A percentile compares a stretch with the other conserved stretches of the same genome.
Evolutionary conservation across 768 basidiomycete genomes (phyloP).

Genomic region (Lanmaoa rubissima): DNA sequence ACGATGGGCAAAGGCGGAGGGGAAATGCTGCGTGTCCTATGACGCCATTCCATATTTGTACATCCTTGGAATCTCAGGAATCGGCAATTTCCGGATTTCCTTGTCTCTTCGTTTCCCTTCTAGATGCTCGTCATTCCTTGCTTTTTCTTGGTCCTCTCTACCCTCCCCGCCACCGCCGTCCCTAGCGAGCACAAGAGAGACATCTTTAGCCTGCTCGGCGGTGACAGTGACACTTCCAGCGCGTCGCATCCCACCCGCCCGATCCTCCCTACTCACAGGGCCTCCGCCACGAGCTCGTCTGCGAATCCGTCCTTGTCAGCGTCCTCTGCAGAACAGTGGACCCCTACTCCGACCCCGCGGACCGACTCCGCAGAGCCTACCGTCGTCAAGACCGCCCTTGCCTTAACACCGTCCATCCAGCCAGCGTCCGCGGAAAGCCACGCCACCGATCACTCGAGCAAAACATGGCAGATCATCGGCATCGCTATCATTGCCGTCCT

Average conservation of each 20-base stretch:
- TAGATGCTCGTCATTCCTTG: neutral
- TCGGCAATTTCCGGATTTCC: conserved; percentile 18
- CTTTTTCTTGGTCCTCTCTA: neutral
- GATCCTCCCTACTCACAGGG: neutral
- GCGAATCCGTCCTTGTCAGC: neutral
- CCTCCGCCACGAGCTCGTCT: neutral
- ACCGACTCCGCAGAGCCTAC: neutral
- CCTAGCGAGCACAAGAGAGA: neutral
- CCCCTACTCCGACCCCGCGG: neutral
- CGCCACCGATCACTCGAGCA: conserved; percentile 39
- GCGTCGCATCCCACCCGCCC: neutral
- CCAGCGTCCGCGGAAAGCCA: conserved; percentile 8
- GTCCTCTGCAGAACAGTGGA: neutral
- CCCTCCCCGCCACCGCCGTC: neutral
- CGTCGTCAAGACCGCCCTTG: neutral
- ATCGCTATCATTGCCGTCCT: conserved; percentile 64
- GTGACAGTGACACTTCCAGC: neutral
- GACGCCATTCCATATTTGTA: too few species aligned
- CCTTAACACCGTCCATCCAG: conserved; percentile 3
- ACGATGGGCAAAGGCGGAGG: neutral
- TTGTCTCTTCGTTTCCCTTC: neutral
- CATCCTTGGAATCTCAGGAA: neutral
- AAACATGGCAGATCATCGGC: conserved; percentile 69
- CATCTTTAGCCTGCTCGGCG: conserved; percentile 19
- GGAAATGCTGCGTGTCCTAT: too few species aligned